Conservation (phyloP, 2,329 filamentous ascomycete genomes). For the Colletotrichum scovillei region DNA sequence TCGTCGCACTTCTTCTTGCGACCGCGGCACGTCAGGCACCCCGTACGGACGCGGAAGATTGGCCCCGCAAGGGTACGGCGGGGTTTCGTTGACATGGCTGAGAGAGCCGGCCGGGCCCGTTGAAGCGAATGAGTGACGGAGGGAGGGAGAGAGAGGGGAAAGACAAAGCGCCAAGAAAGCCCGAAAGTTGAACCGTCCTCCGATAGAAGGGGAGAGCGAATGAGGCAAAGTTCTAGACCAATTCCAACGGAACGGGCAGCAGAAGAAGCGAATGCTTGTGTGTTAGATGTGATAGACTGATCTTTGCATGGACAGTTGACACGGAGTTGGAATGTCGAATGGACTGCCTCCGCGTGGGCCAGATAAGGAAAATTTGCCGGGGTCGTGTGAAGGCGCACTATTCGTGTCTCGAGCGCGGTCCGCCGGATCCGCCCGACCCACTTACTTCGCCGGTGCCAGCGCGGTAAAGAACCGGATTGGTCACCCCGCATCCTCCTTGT, state of each 20-base stretch:
- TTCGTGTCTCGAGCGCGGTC: conserved; percentile 25
- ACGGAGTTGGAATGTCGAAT: background rate
- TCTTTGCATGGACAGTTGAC: background rate
- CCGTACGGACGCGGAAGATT: conserved; percentile 40
- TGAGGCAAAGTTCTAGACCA: background rate
- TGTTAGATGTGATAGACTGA: background rate
- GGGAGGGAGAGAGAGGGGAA: background rate
- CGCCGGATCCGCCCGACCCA: conserved; percentile 18
- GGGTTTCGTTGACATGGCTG: conserved; percentile 19
- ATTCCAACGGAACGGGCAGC: background rate
- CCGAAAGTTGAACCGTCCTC: background rate
- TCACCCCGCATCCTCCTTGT: background rate
- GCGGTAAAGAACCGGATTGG: conserved; percentile 28
- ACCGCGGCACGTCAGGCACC: conserved; percentile 57
- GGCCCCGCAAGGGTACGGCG: conserved; percentile 28
- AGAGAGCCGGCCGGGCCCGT: background rate
- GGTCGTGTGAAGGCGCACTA: background rate
- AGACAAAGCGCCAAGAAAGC: background rate
- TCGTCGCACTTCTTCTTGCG: conserved; percentile 62
- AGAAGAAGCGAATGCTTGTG: background rate
- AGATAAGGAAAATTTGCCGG: conserved; percentile 30
- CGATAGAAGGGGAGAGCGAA: background rate
- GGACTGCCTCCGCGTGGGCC: conserved; percentile 12
- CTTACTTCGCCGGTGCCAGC: conserved; percentile 2
- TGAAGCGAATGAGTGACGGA: background rate